phyloP scores from a whole-genome alignment of 2,329 filamentous ascomycete species.

The Clarireedia paspali region DNA sequence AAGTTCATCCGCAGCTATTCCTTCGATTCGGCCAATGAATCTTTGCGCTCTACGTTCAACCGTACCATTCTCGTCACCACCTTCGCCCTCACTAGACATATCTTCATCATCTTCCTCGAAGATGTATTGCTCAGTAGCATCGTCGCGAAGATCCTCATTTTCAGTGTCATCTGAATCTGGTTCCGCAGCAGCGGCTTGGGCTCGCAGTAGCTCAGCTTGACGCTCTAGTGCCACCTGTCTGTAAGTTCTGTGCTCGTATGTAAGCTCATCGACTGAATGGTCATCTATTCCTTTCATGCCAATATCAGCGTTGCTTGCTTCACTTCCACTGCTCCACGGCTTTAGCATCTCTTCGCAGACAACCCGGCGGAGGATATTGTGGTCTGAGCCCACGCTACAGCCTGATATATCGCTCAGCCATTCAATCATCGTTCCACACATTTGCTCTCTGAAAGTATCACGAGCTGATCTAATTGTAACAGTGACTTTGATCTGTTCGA shows the following conservation, averaged over 20 bases:
- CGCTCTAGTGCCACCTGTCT: conserved; percentile 15
- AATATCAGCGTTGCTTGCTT: conserved; percentile 69
- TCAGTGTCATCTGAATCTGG: conserved; percentile 13
- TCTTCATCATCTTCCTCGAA: conserved; percentile 30
- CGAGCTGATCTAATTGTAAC: conserved; percentile 89
- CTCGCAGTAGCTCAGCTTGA: conserved; percentile 16
- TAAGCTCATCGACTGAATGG: conserved; percentile 48
- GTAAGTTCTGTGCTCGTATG: conserved; percentile 20
- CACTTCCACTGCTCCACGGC: conserved; percentile 80
- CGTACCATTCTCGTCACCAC: not conserved
- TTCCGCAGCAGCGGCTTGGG: conserved; percentile 15
- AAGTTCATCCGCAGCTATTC: conserved; percentile 22
- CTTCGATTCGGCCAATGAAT: not conserved
- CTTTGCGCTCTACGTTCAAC: not conserved
- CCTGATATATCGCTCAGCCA: conserved; percentile 92
- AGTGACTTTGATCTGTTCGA: conserved; percentile 93
- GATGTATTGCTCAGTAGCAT: conserved; percentile 32
- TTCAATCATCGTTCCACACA: conserved; percentile 96
- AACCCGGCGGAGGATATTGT: conserved; percentile 67
- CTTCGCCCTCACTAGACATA: conserved; percentile 15
- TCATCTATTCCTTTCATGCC: conserved; percentile 76
- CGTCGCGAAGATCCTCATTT: conserved; percentile 33
- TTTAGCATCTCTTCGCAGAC: conserved; percentile 89
- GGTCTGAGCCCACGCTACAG: conserved; percentile 75
- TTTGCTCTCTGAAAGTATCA: conserved; percentile 94